Conservation (phyloP, 2,329 filamentous ascomycete species). For the Paecilomyces sp. region DNA sequence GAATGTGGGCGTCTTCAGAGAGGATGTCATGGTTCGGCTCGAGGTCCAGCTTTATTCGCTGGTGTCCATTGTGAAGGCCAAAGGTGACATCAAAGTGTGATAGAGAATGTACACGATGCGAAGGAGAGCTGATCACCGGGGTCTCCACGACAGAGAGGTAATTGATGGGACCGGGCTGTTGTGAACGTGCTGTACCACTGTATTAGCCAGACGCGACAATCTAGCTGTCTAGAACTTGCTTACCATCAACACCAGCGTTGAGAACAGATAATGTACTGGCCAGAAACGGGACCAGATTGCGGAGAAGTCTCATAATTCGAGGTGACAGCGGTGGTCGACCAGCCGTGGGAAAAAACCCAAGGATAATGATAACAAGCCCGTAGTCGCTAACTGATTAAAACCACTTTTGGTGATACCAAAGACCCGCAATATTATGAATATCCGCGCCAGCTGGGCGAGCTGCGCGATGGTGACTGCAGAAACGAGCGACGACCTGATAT, state of each 20-base stretch:
- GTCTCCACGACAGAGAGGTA: constrained; percentile 68
- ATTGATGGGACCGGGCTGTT: constrained; percentile 67
- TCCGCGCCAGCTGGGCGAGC: not conserved
- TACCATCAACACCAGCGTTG: constrained; percentile 12
- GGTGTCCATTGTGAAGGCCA: constrained; percentile 57
- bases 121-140: constrained; percentile 68
- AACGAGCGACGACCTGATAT: not conserved
- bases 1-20: constrained; percentile 64
- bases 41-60: constrained; percentile 70
- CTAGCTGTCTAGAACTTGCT: not conserved
- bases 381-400: not conserved
- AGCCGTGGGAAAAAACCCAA: not conserved
- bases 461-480: not conserved
- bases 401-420: not conserved
- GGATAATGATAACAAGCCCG: constrained; percentile 2
- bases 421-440: not conserved
- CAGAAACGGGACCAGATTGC: constrained; percentile 17
- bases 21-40: constrained; percentile 91
- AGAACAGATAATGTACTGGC: constrained; percentile 19
- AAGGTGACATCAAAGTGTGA: constrained; percentile 84
- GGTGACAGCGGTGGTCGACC: constrained; percentile 4
- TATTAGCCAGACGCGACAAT: not conserved
- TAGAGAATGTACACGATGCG: constrained; percentile 69
- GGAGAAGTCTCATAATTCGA: constrained; percentile 19
- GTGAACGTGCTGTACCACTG: constrained; percentile 56